A percentile compares a stretch with the other conserved stretches of the same genome.
Evolutionary conservation across 768 basidiomycete genomes (phyloP).

Genomic region (Pisolithus sp.): DNA sequence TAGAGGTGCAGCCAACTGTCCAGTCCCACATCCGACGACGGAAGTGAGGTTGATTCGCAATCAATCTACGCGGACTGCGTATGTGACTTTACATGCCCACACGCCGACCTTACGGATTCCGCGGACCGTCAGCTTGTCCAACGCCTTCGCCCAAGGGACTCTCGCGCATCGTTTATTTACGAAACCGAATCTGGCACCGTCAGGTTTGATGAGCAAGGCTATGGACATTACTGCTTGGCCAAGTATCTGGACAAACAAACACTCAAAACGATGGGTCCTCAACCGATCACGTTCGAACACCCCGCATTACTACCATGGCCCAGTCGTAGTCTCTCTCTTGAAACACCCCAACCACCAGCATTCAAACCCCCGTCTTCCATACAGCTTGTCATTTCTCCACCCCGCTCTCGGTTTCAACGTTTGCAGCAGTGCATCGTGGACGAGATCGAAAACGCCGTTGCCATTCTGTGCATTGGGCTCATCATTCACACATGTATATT

Average conservation of each 20-base stretch:
- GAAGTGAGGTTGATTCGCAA: conserved; percentile 8
- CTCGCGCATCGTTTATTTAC: conserved; percentile 21
- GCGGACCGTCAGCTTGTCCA: conserved; percentile 8
- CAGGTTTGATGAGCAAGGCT: conserved; percentile 20
- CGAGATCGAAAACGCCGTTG: conserved; percentile 24
- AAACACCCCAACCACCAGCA: background rate
- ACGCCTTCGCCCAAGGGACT: conserved; percentile 2
- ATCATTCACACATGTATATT: conserved; percentile 22
- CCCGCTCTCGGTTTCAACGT: conserved; percentile 9
- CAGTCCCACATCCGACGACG: background rate
- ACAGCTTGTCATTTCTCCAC: background rate
- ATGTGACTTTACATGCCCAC: conserved; percentile 13
- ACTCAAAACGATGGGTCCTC: conserved; percentile 9
- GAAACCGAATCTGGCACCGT: conserved; percentile 23
- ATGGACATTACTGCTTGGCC: conserved; percentile 20
- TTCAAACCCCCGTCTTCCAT: background rate
- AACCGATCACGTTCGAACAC: conserved; percentile 17
- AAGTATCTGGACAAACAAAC: conserved; percentile 24
- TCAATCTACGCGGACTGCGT: conserved; percentile 28
- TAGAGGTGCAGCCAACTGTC: conserved; percentile 10
- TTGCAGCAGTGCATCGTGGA: conserved; percentile 17
- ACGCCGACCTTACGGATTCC: conserved; percentile 14
- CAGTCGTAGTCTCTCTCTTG: conserved; percentile 4
- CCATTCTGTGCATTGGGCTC: conserved; percentile 19
- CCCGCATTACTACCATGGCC: conserved; percentile 15